Evolutionary conservation across 306 rosid genomes (phyloP), one percentile per base, ranked within the genome.

Genomic region (Vigna trinervia): DNA sequence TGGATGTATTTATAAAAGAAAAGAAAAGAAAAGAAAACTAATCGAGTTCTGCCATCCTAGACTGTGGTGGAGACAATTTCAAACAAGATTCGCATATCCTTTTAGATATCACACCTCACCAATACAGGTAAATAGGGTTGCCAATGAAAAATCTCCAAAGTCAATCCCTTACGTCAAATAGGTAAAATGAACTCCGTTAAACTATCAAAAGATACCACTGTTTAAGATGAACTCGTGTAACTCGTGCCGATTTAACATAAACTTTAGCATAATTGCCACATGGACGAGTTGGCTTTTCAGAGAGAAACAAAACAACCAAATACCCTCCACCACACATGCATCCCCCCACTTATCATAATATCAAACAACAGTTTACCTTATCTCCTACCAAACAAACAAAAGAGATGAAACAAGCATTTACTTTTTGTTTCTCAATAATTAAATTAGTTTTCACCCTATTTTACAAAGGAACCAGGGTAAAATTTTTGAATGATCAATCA

Each of bases 301-400:
- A 57, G 51, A 65, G 46, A 11, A 43, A 70, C 34, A 66, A 36
- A 57, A 73, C 68, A 47, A 48, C 76, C 59, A 22, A 59, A 72
- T 51, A 22, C 68, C 80, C 59, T 66, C 69, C 80, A 78, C 75
- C 59, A 69, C 67, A 75, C 34, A 62, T 69, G 45, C 9, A 15
- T 5, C 71, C 28, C 77, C 51, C 77, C 60, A 47, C 54, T 69
- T 23, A 23, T 60, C 39, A 56, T 19, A 39, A 41, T 61, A 26
- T 72, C 65, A 65, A 43, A n/a, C 66, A 72, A 41, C 60, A 10
- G 52, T 79, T 12, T 46, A 64, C 43, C 46, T 52, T 54, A 50
- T 34, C 45, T 45, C 41, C n/a, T 0, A 32, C 26, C 22, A 70
- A 38, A 50, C 59, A 22, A 69, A 26, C 4, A 26, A 75, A 75